Conservation (phyloP, 495 filamentous ascomycete species). For the Xeromyces bisporus region DNA sequence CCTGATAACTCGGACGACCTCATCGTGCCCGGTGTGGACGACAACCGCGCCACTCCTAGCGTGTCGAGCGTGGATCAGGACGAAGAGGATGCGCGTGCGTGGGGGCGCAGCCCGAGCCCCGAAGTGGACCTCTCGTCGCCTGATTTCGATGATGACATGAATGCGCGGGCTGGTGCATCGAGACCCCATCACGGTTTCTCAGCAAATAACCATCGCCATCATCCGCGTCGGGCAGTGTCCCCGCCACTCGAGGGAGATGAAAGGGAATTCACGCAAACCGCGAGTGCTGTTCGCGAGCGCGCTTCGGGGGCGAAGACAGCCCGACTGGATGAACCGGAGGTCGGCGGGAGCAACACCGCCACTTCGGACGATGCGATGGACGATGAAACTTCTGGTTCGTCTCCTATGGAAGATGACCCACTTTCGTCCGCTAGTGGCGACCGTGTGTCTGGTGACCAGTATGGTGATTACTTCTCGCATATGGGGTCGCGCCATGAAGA, state of each 20-base stretch:
- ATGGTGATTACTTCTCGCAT: slow-evolving; percentile 28
- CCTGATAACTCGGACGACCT: slow-evolving; percentile 50
- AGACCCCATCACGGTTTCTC: slow-evolving; percentile 40
- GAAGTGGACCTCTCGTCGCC: slow-evolving; percentile 83
- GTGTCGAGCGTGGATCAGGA: slow-evolving; percentile 58
- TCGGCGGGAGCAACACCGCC: slow-evolving; percentile 14
- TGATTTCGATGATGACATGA: slow-evolving; percentile 58
- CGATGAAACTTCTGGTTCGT: slow-evolving; percentile 15
- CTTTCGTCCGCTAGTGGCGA: slow-evolving; percentile 19
- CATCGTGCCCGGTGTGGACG: slow-evolving; percentile 21
- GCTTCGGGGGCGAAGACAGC: slow-evolving; percentile 38
- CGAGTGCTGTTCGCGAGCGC: slow-evolving; percentile 66
- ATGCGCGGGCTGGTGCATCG: slow-evolving; percentile 29
- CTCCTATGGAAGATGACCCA: slow-evolving; percentile 19
- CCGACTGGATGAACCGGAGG: slow-evolving; percentile 8
- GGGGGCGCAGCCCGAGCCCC: slow-evolving; percentile 72
- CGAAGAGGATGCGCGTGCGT: slow-evolving; percentile 50
- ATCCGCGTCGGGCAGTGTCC: slow-evolving; percentile 44
- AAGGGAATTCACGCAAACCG: slow-evolving; percentile 91
- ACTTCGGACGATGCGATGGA: slow-evolving; percentile 21
- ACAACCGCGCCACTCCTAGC: slow-evolving; percentile 60
- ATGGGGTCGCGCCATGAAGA: slow-evolving; percentile 9
- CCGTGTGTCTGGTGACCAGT: slow-evolving; percentile 21
- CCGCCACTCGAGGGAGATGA: slow-evolving; percentile 91
- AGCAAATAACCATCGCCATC: slow-evolving; percentile 15